Evolutionary conservation across 2,329 filamentous ascomycete genomes (phyloP), one percentile per base, ranked within the genome.

Genomic region (Didymella glomerata): DNA sequence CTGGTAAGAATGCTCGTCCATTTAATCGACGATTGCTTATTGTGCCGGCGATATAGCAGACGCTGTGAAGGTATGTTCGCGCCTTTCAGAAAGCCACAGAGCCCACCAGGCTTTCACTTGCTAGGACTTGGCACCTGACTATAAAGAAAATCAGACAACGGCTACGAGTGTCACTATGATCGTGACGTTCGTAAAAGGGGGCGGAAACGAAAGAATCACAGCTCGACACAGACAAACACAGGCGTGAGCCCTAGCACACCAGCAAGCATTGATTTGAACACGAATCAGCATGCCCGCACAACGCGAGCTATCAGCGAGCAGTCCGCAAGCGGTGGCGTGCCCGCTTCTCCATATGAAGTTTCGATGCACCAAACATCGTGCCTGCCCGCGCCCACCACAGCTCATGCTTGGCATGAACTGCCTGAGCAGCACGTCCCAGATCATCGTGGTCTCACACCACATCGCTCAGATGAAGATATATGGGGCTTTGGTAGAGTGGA

Each of bases 161-260:
- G 27, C 38, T 51, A 51, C 14, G 38, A 51, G 11, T 51, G 48
- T 22, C 38, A 41, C 38, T 51, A 51, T 28, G 28, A 51, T 16
- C 48, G 48, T 13, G 48, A 51, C 18, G 27, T 51, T 22, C 48
- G 38, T 27, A 51, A 51, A 44, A 28, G 48, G 6, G 48, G 48
- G 18, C 48, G 48, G n/a, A 51, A 51, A 34, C 38, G 48, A 7
- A 51, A 44, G 11, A 18, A 24, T n/a, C 38, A 9, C 28, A 32
- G 6, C 10, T 41, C 38, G 7, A 18, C 14, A n/a, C 36, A 51
- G 10, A 24, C 9, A 2, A 34, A 14, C 13, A 24, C 38, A 28
- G 27, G 27, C 27, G 4, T 20, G 4, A 34, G 18, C 27, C 38
- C 48, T 4, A n/a, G 38, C 7, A 41, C 20, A 7, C n/a, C 38